Conservation (phyloP, 2,329 filamentous ascomycete genomes). For the Diaporthe sp. region DNA sequence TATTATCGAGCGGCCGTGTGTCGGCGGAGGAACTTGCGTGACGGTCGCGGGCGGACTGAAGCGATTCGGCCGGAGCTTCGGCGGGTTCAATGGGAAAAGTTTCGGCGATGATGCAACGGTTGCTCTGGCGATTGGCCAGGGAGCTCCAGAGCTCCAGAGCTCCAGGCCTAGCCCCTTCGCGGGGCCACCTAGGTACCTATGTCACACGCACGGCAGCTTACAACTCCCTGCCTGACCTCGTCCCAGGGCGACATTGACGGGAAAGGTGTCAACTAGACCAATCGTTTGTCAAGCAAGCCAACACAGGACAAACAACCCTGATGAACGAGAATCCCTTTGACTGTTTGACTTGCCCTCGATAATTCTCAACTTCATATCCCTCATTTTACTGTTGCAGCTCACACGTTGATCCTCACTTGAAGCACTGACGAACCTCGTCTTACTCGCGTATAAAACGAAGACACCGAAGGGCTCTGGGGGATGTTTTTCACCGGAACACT, state of each 20-base stretch:
- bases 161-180: neutral
- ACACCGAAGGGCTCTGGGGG: slow-evolving; percentile 28
- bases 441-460: neutral
- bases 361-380: neutral
- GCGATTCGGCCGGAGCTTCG: slow-evolving; percentile 7
- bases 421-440: neutral
- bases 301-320: neutral
- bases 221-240: neutral
- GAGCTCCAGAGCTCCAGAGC: slow-evolving; percentile 5
- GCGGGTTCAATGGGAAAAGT: neutral
- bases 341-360: neutral
- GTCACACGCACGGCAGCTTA: neutral
- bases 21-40: neutral
- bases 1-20: neutral
- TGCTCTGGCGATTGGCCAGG: neutral
- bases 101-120: slow-evolving; percentile 28
- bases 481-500: slow-evolving; percentile 89
- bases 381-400: neutral
- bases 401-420: neutral
- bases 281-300: neutral
- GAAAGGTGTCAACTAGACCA: neutral
- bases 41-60: neutral
- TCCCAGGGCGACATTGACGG: neutral
- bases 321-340: neutral
- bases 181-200: neutral